Conservation (phyloP, 2,329 filamentous ascomycete genomes). For the Fusarium cicatricum region DNA sequence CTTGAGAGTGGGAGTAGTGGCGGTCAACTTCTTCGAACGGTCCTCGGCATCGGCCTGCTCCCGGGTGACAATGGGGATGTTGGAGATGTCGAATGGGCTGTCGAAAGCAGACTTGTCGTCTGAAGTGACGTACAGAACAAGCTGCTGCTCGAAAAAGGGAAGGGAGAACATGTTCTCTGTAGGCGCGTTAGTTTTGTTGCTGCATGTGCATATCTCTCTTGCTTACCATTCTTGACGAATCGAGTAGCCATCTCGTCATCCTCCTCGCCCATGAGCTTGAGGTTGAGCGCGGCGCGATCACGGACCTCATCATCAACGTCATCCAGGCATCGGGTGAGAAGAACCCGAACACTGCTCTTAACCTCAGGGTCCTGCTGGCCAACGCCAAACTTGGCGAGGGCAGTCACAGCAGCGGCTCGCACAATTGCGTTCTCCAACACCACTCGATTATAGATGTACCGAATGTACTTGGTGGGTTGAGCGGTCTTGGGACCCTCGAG, state of each 20-base stretch:
- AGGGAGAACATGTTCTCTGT: slow-evolving; percentile 94
- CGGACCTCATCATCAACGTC: slow-evolving; percentile 98
- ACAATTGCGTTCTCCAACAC: slow-evolving; percentile 98
- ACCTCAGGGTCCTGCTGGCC: slow-evolving; percentile 96
- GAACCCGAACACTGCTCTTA: slow-evolving; percentile 92
- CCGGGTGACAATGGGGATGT: slow-evolving; percentile 90
- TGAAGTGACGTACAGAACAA: slow-evolving; percentile 96
- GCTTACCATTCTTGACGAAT: slow-evolving; percentile 90
- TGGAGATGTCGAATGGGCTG: slow-evolving; percentile 86
- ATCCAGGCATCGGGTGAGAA: slow-evolving; percentile 92
- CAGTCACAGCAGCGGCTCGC: slow-evolving; percentile 92
- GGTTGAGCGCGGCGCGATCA: slow-evolving; percentile 91
- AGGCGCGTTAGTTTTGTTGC: slow-evolving; percentile 15
- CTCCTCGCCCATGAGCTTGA: slow-evolving; percentile 91
- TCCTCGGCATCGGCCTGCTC: slow-evolving; percentile 97
- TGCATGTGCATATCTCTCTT: neutral
- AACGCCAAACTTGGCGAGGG: slow-evolving; percentile 95
- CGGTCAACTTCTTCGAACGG: slow-evolving; percentile 95
- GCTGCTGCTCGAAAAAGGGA: slow-evolving; percentile 93
- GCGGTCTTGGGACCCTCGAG: slow-evolving; percentile 94
- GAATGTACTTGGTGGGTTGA: slow-evolving; percentile 97
- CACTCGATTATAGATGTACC: slow-evolving; percentile 99
- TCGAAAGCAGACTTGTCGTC: slow-evolving; percentile 88
- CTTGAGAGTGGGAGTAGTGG: slow-evolving; percentile 91
- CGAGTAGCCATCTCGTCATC: slow-evolving; percentile 85